Percentiles rank a stretch among this genome's conserved stretches.
Evolutionary conservation across 805 yeast genomes (phyloP).

Genomic region (Monosporozyma siamensis): DNA sequence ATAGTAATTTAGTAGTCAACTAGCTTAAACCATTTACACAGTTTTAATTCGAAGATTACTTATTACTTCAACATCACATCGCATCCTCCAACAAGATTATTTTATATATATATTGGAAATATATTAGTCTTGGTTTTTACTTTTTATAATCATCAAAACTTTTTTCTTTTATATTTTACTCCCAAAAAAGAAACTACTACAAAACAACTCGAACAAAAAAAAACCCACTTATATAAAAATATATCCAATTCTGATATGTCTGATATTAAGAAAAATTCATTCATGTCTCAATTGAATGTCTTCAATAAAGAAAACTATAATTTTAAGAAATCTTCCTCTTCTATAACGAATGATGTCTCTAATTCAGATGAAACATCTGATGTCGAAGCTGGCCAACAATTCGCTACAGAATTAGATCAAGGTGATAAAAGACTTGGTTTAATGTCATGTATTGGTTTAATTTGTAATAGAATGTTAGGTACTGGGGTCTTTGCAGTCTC

Average conservation of each 20-base stretch:
- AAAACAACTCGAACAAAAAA: too few species aligned
- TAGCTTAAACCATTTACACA: background rate
- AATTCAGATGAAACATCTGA: conserved; percentile 11
- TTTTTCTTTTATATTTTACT: too few species aligned
- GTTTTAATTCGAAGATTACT: background rate
- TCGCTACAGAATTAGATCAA: conserved; percentile 32
- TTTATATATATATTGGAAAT: background rate
- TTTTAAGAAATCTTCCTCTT: conserved; percentile 4
- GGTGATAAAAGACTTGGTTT: conserved; percentile 40
- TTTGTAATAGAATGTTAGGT: conserved; percentile 63
- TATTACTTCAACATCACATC: background rate
- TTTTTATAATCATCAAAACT: background rate
- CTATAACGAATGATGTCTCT: background rate
- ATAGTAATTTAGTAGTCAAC: too few species aligned
- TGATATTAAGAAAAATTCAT: conserved; percentile 10
- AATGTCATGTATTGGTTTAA: conserved; percentile 52
- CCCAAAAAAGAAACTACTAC: too few species aligned
- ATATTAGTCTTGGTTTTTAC: background rate
- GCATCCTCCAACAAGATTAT: background rate
- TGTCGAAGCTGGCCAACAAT: conserved; percentile 24
- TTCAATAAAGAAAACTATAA: conserved; percentile 25
- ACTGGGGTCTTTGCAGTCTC: conserved; percentile 73
- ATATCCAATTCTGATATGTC: conserved; percentile 7
- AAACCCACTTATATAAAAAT: background rate
- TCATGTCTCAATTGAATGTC: conserved; percentile 23